Evolutionary conservation across 768 basidiomycete species (phyloP).

Genomic region (Rhizopogon vinicolor): DNA sequence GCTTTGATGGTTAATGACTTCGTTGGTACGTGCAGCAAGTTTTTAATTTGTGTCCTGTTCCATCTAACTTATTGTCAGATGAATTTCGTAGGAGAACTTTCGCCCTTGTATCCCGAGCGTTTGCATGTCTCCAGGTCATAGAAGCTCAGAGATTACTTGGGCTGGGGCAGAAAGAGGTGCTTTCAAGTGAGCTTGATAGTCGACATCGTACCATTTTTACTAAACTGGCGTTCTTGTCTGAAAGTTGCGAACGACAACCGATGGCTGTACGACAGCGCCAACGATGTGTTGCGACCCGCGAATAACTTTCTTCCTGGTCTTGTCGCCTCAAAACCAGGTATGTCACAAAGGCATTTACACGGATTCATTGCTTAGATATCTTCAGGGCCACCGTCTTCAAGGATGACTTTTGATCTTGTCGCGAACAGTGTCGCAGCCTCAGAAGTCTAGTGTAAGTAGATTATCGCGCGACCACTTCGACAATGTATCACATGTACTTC

Average conservation of each 20-base stretch:
- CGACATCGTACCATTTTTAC: not conserved
- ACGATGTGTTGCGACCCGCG: slow-evolving; percentile 41
- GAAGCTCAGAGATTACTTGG: slow-evolving; percentile 58
- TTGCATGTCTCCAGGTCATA: slow-evolving; percentile 51
- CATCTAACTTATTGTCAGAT: slow-evolving; percentile 31
- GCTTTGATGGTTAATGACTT: slow-evolving; percentile 42
- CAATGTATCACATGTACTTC: not conserved
- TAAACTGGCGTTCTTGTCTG: not conserved
- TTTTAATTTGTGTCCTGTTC: not conserved
- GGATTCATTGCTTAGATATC: slow-evolving; percentile 8
- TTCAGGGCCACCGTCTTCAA: slow-evolving; percentile 34
- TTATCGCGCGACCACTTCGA: not conserved
- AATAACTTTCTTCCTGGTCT: not conserved
- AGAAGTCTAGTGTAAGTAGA: slow-evolving; percentile 25
- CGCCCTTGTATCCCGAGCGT: slow-evolving; percentile 55
- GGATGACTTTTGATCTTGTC: slow-evolving; percentile 46
- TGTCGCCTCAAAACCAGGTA: not conserved
- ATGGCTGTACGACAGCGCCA: slow-evolving; percentile 50
- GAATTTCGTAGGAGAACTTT: slow-evolving; percentile 56
- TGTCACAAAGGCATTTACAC: not conserved
- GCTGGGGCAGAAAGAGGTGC: slow-evolving; percentile 28
- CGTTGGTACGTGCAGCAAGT: slow-evolving; percentile 37
- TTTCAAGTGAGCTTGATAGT: slow-evolving; percentile 21
- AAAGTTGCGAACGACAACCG: slow-evolving; percentile 39
- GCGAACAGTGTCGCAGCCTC: slow-evolving; percentile 50